Evolutionary conservation across 2,329 filamentous ascomycete species (phyloP), one percentile per base, ranked within the genome.

Genomic region (Xylariaceae sp.): DNA sequence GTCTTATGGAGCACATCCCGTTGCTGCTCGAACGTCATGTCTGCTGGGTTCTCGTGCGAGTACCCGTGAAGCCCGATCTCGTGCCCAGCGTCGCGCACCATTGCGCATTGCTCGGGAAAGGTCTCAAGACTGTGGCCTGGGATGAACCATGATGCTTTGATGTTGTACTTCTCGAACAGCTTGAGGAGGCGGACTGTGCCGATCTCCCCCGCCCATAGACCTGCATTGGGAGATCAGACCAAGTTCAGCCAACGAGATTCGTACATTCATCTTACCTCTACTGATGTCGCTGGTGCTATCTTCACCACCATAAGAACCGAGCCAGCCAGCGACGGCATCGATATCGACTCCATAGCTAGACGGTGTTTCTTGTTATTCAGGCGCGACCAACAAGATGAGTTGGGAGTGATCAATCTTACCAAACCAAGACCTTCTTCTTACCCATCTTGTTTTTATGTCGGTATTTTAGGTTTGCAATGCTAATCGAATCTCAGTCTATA

Each of bases 1-100:
- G 84, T 88, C 65, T 87, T 87, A 57, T 86, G 82, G 5, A 92
- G 74, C 14, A 91, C 82, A 46, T 86, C 84, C 12, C 76, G 76
- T 63, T 91, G 86, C 66, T 91, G 86, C 59, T 89, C 85, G 2
- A 86, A 62, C 0, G 75, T 85, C 84, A 89, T 87, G 45, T 82
- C 77, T 0, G 72, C 73, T 0, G 85, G 84, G 55, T 89, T 88
- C 60, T 89, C 85, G 57, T 89, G 85, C 0, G 76, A 81, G 65
- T 89, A 89, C 4, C 83, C 85, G 52, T 89, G 85, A n/a, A 79
- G 71, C 11, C 76, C 71, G 12, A 61, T 61, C 59, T 86, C 82
- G 57, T 85, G 82, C 2, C 82, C 82, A 0, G 74, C 72, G 49
- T 86, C 82, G 12, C 77, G 75, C 6, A 86, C 70, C 64, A 74